phyloP scores from a whole-genome alignment of 768 basidiomycete genomes.

The Lanmaoa pseudosensibilis region DNA sequence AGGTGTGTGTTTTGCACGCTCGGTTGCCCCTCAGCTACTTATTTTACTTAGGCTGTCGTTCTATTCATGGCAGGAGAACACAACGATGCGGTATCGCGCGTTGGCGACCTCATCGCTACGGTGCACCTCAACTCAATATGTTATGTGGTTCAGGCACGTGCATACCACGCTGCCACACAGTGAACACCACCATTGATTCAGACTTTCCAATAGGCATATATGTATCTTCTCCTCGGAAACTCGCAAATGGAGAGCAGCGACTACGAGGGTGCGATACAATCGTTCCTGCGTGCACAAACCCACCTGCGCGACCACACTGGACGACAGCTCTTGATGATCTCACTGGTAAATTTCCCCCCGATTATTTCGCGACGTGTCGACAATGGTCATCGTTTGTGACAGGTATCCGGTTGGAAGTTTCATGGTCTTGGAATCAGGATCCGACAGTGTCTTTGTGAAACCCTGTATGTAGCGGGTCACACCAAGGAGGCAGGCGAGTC shows the following conservation, averaged over 20 bases:
- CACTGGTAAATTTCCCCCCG: background rate
- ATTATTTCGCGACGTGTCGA: background rate
- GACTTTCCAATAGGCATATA: background rate
- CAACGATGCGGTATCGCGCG: constrained; percentile 2
- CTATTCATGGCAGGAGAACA: background rate
- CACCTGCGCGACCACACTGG: too few species aligned
- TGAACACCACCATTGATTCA: background rate
- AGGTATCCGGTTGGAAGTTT: constrained; percentile 16
- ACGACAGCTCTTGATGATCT: background rate
- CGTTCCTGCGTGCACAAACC: background rate
- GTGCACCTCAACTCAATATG: background rate
- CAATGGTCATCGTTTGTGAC: too few species aligned
- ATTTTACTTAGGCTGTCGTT: background rate
- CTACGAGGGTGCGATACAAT: background rate
- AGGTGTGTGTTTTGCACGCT: background rate
- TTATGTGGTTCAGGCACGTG: constrained; percentile 1
- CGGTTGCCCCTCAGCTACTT: too few species aligned
- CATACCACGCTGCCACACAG: background rate
- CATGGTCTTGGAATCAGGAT: background rate
- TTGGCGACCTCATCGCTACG: background rate
- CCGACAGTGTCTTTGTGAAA: constrained; percentile 1
- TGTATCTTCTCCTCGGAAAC: constrained; percentile 3
- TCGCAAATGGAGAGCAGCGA: background rate
- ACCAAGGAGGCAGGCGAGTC: background rate
- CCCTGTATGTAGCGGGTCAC: background rate